Base-by-base conservation (phyloP, 352 stramenopile species). In the Stramenopiles sp. region DNA sequence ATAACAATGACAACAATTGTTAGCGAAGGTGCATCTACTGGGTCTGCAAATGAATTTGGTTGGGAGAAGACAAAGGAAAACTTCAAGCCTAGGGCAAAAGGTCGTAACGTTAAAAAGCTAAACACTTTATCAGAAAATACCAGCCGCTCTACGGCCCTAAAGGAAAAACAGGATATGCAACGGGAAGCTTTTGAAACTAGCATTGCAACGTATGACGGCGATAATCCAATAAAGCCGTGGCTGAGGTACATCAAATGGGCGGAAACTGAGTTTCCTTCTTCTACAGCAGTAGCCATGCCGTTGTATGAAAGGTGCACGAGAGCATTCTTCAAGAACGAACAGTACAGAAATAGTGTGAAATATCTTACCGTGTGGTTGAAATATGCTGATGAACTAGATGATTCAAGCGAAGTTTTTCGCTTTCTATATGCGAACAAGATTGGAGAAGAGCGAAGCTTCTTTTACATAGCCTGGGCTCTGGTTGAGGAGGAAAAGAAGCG, bases 21-120 rank as follows among this genome's bases (percentile, higher is more conserved):
- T n/a, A n/a, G n/a, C n/a, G n/a, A n/a, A n/a, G n/a, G n/a, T n/a
- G n/a, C n/a, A n/a, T n/a, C n/a, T n/a, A n/a, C n/a, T n/a, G n/a
- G n/a, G n/a, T n/a, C n/a, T 55, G 39, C 14, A 14, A 14, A 55
- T 55, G 39, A 55, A 55, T 55, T 55, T 55, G 80, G 33, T 1
- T 82, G 80, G 80, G 80, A 82, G 80, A 75, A 30, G 4, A 82
- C 67, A 44, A 82, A 82, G 55, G 80, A 82, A 67, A 82, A 82
- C 14, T 44, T 82, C 7, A 31, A 81, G 8, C 80, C 80, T n/a
- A 30, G 80, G 30, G 67, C 33, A 29, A 27, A 78, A 67, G 80
- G 80, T 0, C 80, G 80, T 29, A 81, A 81, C 1, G 75, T 82
- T 8, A 78, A 32, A 30, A 30, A 80, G 14, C 25, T 82, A n/a